These are phyloP conservation scores for Chrysanthemum seticuspe DNA, from an alignment of 129 eudicot genomes.

Conservation along the genomic window DNA sequence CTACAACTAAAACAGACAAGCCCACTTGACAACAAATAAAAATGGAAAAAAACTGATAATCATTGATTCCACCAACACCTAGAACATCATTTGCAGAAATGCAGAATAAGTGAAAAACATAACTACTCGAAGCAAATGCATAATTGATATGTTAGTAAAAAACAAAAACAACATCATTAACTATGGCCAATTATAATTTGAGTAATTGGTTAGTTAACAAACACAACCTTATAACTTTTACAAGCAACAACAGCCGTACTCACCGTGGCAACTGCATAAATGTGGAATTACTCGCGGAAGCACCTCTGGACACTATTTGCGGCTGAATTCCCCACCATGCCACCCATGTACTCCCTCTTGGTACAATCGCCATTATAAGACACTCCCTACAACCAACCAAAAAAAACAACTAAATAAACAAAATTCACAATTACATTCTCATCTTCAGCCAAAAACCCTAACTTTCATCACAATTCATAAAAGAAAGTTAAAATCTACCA, in stretches of 20 bases:
- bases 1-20: background rate
- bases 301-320: conserved; percentile 38
- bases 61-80: background rate
- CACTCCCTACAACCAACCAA: conserved; percentile 23
- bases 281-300: conserved; percentile 36
- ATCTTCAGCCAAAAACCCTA: too few species aligned
- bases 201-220: conserved; percentile 4
- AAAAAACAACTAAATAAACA: background rate
- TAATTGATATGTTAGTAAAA: too few species aligned
- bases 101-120: background rate
- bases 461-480: too few species aligned
- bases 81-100: conserved; percentile 5
- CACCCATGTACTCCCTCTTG: conserved; percentile 84
- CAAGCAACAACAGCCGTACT: background rate
- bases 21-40: background rate
- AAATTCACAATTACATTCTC: too few species aligned
- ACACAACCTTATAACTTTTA: too few species aligned
- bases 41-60: background rate
- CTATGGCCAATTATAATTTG: background rate
- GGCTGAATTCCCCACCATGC: conserved; percentile 75
- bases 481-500: too few species aligned
- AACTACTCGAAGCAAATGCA: too few species aligned
- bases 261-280: conserved; percentile 42
- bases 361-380: conserved; percentile 64
- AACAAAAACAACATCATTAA: too few species aligned